Base-by-base conservation (phyloP, 768 basidiomycete species). In the Hemileccinum rubropunctum region DNA sequence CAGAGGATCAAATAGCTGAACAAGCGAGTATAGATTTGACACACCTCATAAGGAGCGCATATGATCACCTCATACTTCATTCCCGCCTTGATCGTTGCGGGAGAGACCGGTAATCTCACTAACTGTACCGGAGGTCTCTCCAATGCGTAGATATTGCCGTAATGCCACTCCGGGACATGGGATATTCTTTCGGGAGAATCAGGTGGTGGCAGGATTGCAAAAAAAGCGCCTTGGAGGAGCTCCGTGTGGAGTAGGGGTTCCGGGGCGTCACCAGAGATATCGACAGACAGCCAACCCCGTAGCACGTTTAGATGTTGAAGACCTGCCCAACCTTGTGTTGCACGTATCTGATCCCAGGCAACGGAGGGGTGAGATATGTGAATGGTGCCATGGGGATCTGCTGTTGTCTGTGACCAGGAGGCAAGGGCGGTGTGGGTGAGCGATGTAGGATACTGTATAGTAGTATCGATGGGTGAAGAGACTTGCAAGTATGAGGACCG, bases 91-190 rank as follows among this genome's bases (percentile, higher is more conserved):
- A 33, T 53, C 15, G 37, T 46, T 18, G 47, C 9, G 0, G 79
- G 81, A 13, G 66, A 58, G 3, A 58, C 60, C 27, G 83, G 87
- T 40, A 86, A 71, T 21, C 63, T 65, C 30, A 84, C 74, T 30
- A 69, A 50, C 49, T 77, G 79, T 14, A 74, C 72, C 11, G 79
- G 73, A 17, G 80, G 68, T 26, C 71, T 70, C 50, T 81, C 77
- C 67, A 87, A 73, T 20, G 73, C 72, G 63, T 95, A 95, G n/a
- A 95, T 83, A 62, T 95, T 91, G 30, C 91, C 92, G n/a, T 80
- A 68, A 63, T 86, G 78, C 92, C 92, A 95, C 61, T 78, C 68
- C 6, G 74, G 73, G 6, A 71, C 57, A 35, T 51, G 47, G 0
- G 55, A 44, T 43, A 47, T 40, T 44, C 63, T 56, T 55, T 47